These are phyloP conservation scores for Gaillardinia entomophila DNA, from an alignment of 805 yeast genomes.

Conservation along the genomic window DNA sequence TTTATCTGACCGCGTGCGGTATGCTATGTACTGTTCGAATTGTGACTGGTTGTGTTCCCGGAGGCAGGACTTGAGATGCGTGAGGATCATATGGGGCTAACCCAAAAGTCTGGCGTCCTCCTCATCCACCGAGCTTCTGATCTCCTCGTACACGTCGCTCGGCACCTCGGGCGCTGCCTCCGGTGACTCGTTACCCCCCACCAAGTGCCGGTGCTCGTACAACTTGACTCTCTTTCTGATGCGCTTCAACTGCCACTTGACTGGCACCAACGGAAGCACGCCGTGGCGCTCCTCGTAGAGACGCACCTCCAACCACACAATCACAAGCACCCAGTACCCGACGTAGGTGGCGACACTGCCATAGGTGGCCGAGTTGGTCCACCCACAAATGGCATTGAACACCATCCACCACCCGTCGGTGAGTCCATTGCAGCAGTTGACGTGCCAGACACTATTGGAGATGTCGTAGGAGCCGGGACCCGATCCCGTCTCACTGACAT, in stretches of 20 bases:
- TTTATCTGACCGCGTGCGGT: too few relatives aligned
- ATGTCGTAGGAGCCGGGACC: slow-evolving; percentile 94
- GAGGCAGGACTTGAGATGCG: too few relatives aligned
- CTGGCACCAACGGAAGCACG: slow-evolving; percentile 44
- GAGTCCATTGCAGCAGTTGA: slow-evolving; percentile 82
- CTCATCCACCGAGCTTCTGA: too few relatives aligned
- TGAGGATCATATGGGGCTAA: too few relatives aligned
- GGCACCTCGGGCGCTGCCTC: too few relatives aligned
- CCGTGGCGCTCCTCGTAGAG: slow-evolving; percentile 35
- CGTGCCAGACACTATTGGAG: slow-evolving; percentile 80
- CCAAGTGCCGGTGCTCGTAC: too few relatives aligned
- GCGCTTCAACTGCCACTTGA: slow-evolving; percentile 52
- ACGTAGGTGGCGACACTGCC: slow-evolving; percentile 76
- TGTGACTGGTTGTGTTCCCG: too few relatives aligned
- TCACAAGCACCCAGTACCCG: slow-evolving; percentile 58
- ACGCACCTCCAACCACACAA: slow-evolving; percentile 22
- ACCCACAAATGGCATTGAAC: slow-evolving; percentile 80
- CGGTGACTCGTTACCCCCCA: too few relatives aligned
- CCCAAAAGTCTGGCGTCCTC: too few relatives aligned
- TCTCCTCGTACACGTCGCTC: too few relatives aligned
- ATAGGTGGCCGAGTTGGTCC: slow-evolving; percentile 92
- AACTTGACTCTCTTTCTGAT: slow-evolving; percentile 32
- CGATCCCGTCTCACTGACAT: slow-evolving; percentile 80
- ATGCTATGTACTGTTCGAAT: too few relatives aligned
- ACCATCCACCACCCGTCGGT: slow-evolving; percentile 94